These are phyloP conservation scores for Mangifera indica DNA, from an alignment of 345 rosid species.

Conservation along the genomic window DNA sequence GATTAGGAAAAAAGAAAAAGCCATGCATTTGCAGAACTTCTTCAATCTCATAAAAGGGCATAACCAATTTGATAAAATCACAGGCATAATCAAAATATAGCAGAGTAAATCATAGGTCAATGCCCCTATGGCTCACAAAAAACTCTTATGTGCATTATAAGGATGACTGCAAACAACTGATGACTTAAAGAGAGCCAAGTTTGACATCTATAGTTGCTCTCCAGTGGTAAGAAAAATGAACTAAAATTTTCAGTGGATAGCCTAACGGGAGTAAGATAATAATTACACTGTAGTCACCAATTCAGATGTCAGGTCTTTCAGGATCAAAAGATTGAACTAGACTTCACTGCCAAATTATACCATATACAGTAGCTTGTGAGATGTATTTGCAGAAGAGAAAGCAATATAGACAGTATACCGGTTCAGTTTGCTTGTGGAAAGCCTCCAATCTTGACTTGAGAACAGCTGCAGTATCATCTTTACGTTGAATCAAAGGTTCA, in stretches of 20 bases:
- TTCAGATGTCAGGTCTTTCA: not conserved
- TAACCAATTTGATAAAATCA: not conserved
- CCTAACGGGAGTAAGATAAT: not conserved
- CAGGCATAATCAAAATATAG: not conserved
- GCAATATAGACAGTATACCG: conserved; percentile 39
- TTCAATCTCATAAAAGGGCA: not conserved
- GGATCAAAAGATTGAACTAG: not conserved
- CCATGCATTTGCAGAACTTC: not conserved
- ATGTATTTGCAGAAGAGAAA: not conserved
- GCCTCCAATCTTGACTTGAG: conserved; percentile 84
- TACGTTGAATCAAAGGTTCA: conserved; percentile 85
- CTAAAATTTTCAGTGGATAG: not conserved
- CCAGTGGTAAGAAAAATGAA: not conserved
- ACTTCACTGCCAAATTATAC: not conserved
- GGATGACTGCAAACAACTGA: not conserved
- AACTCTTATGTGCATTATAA: not conserved
- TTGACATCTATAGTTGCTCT: not conserved
- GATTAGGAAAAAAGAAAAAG: not conserved
- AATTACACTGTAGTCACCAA: not conserved
- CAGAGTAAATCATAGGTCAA: not conserved
- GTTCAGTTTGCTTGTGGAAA: conserved; percentile 89
- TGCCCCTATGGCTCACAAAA: not conserved
- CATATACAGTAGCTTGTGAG: not conserved
- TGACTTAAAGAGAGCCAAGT: not conserved
- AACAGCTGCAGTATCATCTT: conserved; percentile 86